Conservation (phyloP, 1,284 basidiomycete genomes). For the Pascua guehoae region DNA sequence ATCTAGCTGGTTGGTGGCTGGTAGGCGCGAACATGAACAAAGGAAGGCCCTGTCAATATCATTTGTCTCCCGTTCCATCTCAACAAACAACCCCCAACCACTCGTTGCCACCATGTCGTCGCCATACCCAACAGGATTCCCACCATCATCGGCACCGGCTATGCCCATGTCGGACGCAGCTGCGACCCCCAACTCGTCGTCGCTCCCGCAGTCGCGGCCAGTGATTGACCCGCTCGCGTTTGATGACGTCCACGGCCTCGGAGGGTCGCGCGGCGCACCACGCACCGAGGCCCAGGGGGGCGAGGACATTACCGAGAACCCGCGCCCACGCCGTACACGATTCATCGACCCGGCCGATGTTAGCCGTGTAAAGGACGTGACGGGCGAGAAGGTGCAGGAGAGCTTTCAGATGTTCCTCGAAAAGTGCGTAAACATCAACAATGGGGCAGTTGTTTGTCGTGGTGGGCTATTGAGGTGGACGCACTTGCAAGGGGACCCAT, state of each 20-base stretch:
- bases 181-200: conserved; percentile 27
- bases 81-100: no score
- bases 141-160: conserved; percentile 33
- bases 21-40: no score
- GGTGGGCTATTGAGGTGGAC: no score
- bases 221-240: conserved; percentile 39
- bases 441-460: no score
- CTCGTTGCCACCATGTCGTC: no score
- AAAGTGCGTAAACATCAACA: conserved; percentile 58
- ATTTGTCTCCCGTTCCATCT: no score
- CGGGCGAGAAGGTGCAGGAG: conserved; percentile 87
- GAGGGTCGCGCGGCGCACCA: conserved; percentile 22
- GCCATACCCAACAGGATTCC: conserved; percentile 8
- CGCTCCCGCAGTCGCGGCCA: conserved; percentile 27
- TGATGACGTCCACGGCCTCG: conserved; percentile 42
- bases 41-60: no score
- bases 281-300: conserved; percentile 10
- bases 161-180: background rate
- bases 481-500: no score
- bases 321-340: background rate
- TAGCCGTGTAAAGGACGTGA: conserved; percentile 82
- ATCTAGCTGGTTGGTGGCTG: no score
- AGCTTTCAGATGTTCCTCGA: conserved; percentile 87
- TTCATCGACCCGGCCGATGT: conserved; percentile 58
- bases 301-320: conserved; percentile 7